phyloP scores from a whole-genome alignment of 2,329 filamentous ascomycete species.

The Hirsutella thompsonii region DNA sequence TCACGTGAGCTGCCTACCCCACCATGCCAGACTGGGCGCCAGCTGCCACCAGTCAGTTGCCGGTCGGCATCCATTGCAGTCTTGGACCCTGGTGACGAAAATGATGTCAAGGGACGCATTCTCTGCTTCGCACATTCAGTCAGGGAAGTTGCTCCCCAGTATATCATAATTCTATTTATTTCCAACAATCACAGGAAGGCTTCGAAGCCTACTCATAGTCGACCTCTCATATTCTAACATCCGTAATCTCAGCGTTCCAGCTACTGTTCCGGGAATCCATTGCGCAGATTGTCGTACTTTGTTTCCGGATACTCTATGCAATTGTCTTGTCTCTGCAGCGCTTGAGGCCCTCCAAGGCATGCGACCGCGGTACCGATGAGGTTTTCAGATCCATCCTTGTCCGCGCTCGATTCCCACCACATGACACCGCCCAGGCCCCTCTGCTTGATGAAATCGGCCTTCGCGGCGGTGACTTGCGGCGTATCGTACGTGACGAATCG shows the following conservation, averaged over 20 bases:
- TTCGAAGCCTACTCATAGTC: too few relatives aligned
- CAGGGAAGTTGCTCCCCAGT: too few relatives aligned
- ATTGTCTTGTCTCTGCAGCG: conserved; percentile 41
- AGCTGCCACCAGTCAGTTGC: too few relatives aligned
- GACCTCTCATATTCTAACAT: too few relatives aligned
- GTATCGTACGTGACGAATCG: conserved; percentile 75
- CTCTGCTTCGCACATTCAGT: too few relatives aligned
- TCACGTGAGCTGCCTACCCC: not conserved
- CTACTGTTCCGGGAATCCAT: conserved; percentile 39
- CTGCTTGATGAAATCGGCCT: conserved; percentile 58
- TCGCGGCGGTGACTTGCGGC: conserved; percentile 49
- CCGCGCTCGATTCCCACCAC: conserved; percentile 91
- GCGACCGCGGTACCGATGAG: conserved; percentile 55
- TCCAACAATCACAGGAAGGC: too few relatives aligned
- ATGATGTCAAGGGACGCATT: too few relatives aligned
- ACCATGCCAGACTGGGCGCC: not conserved
- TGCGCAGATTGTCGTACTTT: conserved; percentile 58
- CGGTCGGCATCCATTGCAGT: too few relatives aligned
- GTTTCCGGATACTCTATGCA: conserved; percentile 49
- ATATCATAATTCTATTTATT: too few relatives aligned
- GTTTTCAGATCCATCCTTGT: conserved; percentile 52
- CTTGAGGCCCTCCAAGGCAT: conserved; percentile 36
- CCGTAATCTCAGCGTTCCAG: conserved; percentile 3
- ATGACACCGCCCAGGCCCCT: conserved; percentile 72
- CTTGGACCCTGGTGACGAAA: too few relatives aligned